Evolutionary conservation across 2,329 filamentous ascomycete genomes (phyloP).

Genomic region (Penicillium sp.): DNA sequence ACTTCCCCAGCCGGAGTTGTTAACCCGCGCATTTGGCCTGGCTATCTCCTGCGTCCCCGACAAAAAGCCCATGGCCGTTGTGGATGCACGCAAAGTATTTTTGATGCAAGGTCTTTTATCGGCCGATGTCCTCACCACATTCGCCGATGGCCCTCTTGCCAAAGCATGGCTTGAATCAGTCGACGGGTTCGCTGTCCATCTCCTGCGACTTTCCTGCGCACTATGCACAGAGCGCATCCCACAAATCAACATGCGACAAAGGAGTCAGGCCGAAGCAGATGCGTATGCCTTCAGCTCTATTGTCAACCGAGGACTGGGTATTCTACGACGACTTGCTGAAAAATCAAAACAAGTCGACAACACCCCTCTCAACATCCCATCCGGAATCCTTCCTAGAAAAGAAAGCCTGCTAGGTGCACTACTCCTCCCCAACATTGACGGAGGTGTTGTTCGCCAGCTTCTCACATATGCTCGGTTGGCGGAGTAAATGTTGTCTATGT

Average conservation of each 20-base stretch:
- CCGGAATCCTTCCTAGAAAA: slow-evolving; percentile 62
- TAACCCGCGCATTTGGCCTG: slow-evolving; percentile 83
- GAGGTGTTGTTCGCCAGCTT: slow-evolving; percentile 63
- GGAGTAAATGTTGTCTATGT: slow-evolving; percentile 29
- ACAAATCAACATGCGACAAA: slow-evolving; percentile 35
- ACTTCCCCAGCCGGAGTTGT: slow-evolving; percentile 68
- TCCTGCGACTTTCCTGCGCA: slow-evolving; percentile 72
- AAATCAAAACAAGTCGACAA: slow-evolving; percentile 60
- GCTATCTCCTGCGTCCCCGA: slow-evolving; percentile 84
- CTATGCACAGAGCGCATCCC: slow-evolving; percentile 63
- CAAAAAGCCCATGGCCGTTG: slow-evolving; percentile 61
- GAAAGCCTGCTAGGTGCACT: slow-evolving; percentile 67
- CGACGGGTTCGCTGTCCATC: slow-evolving; percentile 77
- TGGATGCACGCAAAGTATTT: slow-evolving; percentile 82
- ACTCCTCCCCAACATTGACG: slow-evolving; percentile 64
- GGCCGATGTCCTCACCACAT: slow-evolving; percentile 78
- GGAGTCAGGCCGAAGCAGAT: slow-evolving; percentile 42
- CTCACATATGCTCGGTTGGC: slow-evolving; percentile 61
- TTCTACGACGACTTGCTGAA: slow-evolving; percentile 67
- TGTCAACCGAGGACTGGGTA: slow-evolving; percentile 64
- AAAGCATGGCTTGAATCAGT: slow-evolving; percentile 77
- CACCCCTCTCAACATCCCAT: slow-evolving; percentile 53
- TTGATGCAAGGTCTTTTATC: slow-evolving; percentile 90
- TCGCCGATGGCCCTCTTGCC: slow-evolving; percentile 72
- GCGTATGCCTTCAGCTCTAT: slow-evolving; percentile 52